Evolutionary conservation across 2,329 filamentous ascomycete species (phyloP), one percentile per base, ranked within the genome.

Genomic region (Seiridium unicorne): DNA sequence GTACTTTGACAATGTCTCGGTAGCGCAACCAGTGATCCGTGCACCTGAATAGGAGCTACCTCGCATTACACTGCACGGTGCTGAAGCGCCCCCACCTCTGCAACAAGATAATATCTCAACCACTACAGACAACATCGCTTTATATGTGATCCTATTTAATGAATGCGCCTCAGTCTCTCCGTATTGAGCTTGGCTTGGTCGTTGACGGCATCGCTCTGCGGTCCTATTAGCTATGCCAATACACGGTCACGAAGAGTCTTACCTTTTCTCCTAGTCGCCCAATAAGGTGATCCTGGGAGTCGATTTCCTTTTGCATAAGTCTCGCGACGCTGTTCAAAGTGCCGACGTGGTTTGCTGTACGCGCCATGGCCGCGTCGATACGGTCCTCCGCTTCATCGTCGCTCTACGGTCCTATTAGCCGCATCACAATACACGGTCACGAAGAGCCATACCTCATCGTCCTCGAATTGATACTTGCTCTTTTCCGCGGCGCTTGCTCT

Each of bases 131-230:
- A 26, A 26, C 18, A 26, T 18, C 7, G 34, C 55, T 18, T 32
- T 42, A n/a, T 26, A 26, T 26, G 18, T 26, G 18, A 26, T 26
- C 44, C 42, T 13, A 38, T 55, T 60, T 60, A 62, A 32, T 51
- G 75, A 65, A 89, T 87, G 55, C 88, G 83, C 68, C 89, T 86
- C 73, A 93, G 73, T 66, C 86, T 84, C 68, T 89, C 86, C 65
- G 89, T 83, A 79, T 93, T 93, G 84, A 92, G 87, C 61, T 87
- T 86, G 68, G 94, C 91, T 70, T 90, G 85, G 66, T 94, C 90
- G 74, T 93, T 90, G 66, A 96, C 91, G 67, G 82, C 84, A 73
- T 96, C 92, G 76, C 89, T 94, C 91, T 92, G 73, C 58, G 57
- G 47, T 49, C 38, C 9, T 6, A 51, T 63, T 60, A 68, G 67